Percentiles rank a stretch among this genome's conserved stretches.
phyloP scores from a whole-genome alignment of 768 basidiomycete species.

The Phlebiopsis gigantea region DNA sequence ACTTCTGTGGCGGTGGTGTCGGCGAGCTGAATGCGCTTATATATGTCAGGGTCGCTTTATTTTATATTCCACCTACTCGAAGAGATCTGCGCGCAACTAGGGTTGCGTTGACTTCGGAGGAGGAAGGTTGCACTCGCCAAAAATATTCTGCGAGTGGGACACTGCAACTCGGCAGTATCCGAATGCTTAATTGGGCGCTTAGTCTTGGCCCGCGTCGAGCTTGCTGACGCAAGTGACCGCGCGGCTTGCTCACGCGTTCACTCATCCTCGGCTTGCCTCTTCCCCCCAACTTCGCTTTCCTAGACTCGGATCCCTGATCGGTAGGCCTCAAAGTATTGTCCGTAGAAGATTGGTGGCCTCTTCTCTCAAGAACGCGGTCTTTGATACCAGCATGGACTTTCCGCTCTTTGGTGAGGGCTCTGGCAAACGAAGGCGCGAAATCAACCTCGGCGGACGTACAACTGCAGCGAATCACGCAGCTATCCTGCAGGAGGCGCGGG shows the following conservation, averaged over 20 bases:
- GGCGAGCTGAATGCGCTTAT: too few species aligned
- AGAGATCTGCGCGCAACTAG: too few species aligned
- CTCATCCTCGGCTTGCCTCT: not conserved
- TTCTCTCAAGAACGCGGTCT: not conserved
- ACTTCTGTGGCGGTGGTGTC: too few species aligned
- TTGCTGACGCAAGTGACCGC: constrained; percentile 1
- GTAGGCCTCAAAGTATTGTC: not conserved
- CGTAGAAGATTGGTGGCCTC: not conserved
- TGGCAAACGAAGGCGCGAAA: constrained; percentile 45
- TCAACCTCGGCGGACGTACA: constrained; percentile 70
- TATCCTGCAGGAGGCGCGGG: constrained; percentile 60
- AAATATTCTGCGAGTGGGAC: too few species aligned
- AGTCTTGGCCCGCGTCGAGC: not conserved
- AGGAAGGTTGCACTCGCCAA: too few species aligned
- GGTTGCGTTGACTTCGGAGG: too few species aligned
- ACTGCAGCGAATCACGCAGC: constrained; percentile 45
- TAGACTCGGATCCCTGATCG: not conserved
- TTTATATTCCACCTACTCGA: too few species aligned
- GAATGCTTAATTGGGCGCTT: not conserved
- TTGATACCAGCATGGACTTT: constrained; percentile 6
- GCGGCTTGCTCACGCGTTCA: not conserved
- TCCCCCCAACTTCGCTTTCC: not conserved
- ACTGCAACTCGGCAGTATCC: not conserved
- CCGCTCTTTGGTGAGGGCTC: constrained; percentile 43
- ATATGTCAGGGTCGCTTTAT: too few species aligned